phyloP scores from a whole-genome alignment of 164 flowering plant genomes.

The Magnolia changhungtana region DNA sequence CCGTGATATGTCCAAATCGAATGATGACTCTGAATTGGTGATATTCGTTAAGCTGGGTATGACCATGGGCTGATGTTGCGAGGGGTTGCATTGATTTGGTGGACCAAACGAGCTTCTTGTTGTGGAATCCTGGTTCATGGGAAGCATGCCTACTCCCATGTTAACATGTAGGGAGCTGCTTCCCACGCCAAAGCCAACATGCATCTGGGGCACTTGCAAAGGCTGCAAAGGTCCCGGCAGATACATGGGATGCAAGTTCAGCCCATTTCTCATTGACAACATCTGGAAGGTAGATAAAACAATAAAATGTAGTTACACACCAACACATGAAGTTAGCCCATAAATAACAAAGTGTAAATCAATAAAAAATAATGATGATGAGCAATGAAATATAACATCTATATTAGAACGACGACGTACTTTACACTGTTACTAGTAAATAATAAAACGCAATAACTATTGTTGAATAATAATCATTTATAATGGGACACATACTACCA shows the following conservation, averaged over 20 bases:
- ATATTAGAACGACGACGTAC: too few relatives aligned
- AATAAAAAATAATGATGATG: too few relatives aligned
- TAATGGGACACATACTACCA: too few relatives aligned
- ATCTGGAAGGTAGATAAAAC: conserved; percentile 38
- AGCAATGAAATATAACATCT: too few relatives aligned
- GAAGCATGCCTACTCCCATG: conserved; percentile 19
- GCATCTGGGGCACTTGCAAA: conserved; percentile 39
- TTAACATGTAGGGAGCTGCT: conserved; percentile 28
- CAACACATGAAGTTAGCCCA: not conserved
- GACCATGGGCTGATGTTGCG: conserved; percentile 23
- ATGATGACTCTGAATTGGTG: conserved; percentile 28
- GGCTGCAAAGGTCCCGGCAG: conserved; percentile 50
- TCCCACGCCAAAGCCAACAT: conserved; percentile 32
- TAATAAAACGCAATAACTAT: too few relatives aligned
- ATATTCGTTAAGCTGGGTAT: conserved; percentile 24
- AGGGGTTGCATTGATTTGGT: conserved; percentile 27
- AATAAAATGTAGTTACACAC: conserved; percentile 4
- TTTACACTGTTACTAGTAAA: too few relatives aligned
- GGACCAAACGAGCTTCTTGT: conserved; percentile 19
- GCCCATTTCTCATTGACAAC: conserved; percentile 76
- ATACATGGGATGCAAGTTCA: conserved; percentile 61
- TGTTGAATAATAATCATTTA: too few relatives aligned
- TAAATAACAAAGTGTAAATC: too few relatives aligned
- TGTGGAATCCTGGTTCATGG: conserved; percentile 28
- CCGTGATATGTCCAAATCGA: conserved; percentile 35